Evolutionary conservation across 1,284 basidiomycete genomes (phyloP).

Genomic region (Rhodotorula sp.): DNA sequence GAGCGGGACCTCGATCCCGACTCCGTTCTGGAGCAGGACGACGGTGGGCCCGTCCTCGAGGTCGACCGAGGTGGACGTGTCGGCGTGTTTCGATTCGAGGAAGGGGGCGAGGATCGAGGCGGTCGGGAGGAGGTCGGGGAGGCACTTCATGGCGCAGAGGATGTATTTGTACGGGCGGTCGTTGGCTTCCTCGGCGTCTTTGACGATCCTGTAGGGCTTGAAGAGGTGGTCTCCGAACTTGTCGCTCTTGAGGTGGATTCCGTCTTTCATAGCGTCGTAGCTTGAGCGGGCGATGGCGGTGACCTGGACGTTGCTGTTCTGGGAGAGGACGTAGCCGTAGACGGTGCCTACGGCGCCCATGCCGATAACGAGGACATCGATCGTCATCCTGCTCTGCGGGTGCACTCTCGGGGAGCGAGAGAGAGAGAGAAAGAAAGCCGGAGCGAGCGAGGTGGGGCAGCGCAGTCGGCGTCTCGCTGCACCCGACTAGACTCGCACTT

Average conservation of each 20-base stretch:
- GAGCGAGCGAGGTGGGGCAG: neutral
- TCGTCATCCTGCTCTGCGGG: neutral
- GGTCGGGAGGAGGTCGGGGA: conserved; percentile 38
- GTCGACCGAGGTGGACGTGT: conserved; percentile 12
- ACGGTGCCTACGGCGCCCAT: conserved; percentile 34
- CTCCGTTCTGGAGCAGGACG: conserved; percentile 47
- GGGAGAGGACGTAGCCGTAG: conserved; percentile 33
- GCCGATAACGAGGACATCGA: conserved; percentile 21
- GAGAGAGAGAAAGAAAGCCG: neutral
- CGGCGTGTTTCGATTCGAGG: conserved; percentile 24
- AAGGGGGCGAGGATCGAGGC: conserved; percentile 38
- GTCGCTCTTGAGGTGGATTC: conserved; percentile 28
- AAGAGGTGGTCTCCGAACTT: conserved; percentile 30
- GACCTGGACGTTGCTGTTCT: conserved; percentile 35
- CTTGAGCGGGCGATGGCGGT: conserved; percentile 34
- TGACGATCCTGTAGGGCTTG: conserved; percentile 40
- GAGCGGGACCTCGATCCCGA: conserved; percentile 52
- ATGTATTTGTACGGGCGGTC: conserved; percentile 36
- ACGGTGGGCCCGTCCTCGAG: conserved; percentile 26
- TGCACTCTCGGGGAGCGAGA: neutral
- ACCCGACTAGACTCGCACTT: neutral
- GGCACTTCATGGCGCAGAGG: conserved; percentile 27
- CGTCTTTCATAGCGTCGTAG: conserved; percentile 31
- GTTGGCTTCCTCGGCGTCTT: conserved; percentile 34
- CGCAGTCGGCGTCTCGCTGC: neutral